phyloP scores from a whole-genome alignment of 2,329 filamentous ascomycete species.

The Cercospora sp. region DNA sequence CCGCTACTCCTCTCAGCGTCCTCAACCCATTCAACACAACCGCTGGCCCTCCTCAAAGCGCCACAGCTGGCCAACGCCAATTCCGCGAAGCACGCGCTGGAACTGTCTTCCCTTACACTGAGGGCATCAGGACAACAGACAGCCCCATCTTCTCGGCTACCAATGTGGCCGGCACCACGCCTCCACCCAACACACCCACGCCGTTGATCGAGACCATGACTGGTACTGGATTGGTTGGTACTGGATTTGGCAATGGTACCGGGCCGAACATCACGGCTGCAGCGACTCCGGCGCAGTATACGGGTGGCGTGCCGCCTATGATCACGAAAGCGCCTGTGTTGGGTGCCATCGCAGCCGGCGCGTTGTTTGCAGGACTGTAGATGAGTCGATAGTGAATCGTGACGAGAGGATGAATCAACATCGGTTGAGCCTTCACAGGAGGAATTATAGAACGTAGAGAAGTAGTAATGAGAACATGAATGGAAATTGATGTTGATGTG shows the following conservation, averaged over 20 bases:
- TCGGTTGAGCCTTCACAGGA: not conserved
- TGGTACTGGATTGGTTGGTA: not conserved
- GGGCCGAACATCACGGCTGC: not conserved
- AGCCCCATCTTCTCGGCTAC: not conserved
- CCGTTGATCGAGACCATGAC: constrained; percentile 3
- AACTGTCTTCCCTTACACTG: not conserved
- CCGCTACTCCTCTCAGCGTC: not conserved
- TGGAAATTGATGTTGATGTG: not conserved
- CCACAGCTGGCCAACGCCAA: not conserved
- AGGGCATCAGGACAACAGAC: constrained; percentile 1
- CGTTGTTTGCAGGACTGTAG: not conserved
- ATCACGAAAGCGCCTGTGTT: not conserved
- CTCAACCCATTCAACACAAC: constrained; percentile 3
- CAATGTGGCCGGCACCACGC: not conserved
- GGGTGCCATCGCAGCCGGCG: not conserved
- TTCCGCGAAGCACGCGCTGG: constrained; percentile 1
- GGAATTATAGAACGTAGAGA: not conserved
- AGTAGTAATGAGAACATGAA: not conserved
- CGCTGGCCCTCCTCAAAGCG: not conserved
- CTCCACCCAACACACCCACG: not conserved
- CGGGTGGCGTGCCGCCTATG: not conserved
- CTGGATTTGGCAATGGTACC: not conserved
- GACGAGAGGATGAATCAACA: not conserved
- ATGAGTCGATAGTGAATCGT: not conserved
- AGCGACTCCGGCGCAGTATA: not conserved